Conservation (phyloP, 1,284 basidiomycete genomes). For the Apiotrichum porosum region DNA sequence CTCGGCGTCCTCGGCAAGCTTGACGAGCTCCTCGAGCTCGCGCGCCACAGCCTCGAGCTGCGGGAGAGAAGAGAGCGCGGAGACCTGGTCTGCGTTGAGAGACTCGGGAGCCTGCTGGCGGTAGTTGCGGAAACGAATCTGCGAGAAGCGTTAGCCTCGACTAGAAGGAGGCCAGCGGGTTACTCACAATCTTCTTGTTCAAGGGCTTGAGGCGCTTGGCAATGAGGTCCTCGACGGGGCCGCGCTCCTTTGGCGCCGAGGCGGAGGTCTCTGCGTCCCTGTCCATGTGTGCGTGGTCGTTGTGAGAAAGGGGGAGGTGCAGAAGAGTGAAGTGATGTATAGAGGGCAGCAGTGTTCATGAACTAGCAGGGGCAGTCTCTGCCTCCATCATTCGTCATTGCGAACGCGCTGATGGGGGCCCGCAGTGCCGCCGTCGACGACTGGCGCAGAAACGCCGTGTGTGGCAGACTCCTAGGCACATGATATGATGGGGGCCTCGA, state of each 20-base stretch:
- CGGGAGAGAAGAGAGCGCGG: slow-evolving; percentile 63
- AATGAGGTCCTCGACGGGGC: slow-evolving; percentile 69
- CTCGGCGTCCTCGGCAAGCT: slow-evolving; percentile 58
- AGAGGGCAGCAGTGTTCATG: too few relatives aligned
- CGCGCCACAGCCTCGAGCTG: slow-evolving; percentile 67
- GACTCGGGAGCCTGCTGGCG: slow-evolving; percentile 60
- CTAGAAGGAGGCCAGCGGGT: not conserved
- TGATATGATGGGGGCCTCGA: not conserved
- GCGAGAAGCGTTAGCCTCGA: not conserved
- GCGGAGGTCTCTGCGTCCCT: slow-evolving; percentile 2
- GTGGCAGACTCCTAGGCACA: too few relatives aligned
- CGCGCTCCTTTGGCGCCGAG: slow-evolving; percentile 18
- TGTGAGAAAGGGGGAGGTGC: too few relatives aligned
- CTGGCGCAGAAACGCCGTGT: too few relatives aligned
- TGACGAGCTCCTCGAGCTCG: slow-evolving; percentile 74
- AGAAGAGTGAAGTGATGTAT: too few relatives aligned
- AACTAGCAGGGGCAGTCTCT: not conserved
- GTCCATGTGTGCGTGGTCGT: slow-evolving; percentile 1
- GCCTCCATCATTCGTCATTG: too few relatives aligned
- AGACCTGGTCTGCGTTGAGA: slow-evolving; percentile 78
- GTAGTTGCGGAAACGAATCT: slow-evolving; percentile 70
- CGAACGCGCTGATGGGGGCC: too few relatives aligned
- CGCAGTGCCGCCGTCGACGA: too few relatives aligned
- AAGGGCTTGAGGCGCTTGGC: slow-evolving; percentile 68
- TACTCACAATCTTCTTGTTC: slow-evolving; percentile 75